Evolutionary conservation across 331 rosid species (phyloP), one percentile per base, ranked within the genome.

Genomic region (Ulmus americana): DNA sequence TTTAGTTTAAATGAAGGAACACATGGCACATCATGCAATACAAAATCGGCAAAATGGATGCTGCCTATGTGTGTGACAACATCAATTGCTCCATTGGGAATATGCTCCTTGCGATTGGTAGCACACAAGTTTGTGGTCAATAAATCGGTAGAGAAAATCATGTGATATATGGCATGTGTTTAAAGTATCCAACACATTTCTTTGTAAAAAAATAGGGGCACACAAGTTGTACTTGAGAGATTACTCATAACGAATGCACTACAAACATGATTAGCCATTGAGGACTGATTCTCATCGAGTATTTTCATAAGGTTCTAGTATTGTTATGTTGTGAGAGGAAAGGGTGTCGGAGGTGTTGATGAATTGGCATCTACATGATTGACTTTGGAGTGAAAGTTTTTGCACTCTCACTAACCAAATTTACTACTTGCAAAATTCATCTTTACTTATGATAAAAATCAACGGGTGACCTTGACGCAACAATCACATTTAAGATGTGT

Each of bases 1-100:
- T 68, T 68, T n/a, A 68, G 20, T 43, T 56, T 8, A 56, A 68
- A 68, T 1, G 12, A 11, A 0, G 40, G 64, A 48, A 68, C 72
- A 55, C 56, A 55, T 3, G 56, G 51, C 0, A 68, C 72, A 55
- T 56, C 6, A 7, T 68, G 8, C 4, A 63, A 22, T 11, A 63
- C 6, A 10, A 63, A 48, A 47, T 47, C 7, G 9, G 41, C 1
- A 11, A 47, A 20, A 47, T 18, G 16, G n/a, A 16, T 14, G 6
- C 22, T 28, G 9, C 57, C 45, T 10, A 28, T 12, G 18, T 63
- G 68, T 11, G 56, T 63, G 6, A 63, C 57, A 18, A 4, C 3
- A 20, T 55, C 45, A 10, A 47, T 10, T 10, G 68, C 16, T 8
- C 45, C 38, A 56, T 45, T 56, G 0, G 57, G 48, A 2, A 68